Evolutionary conservation across 2,329 filamentous ascomycete species (phyloP), one percentile per base, ranked within the genome.

Genomic region (Colletotrichum lupini): DNA sequence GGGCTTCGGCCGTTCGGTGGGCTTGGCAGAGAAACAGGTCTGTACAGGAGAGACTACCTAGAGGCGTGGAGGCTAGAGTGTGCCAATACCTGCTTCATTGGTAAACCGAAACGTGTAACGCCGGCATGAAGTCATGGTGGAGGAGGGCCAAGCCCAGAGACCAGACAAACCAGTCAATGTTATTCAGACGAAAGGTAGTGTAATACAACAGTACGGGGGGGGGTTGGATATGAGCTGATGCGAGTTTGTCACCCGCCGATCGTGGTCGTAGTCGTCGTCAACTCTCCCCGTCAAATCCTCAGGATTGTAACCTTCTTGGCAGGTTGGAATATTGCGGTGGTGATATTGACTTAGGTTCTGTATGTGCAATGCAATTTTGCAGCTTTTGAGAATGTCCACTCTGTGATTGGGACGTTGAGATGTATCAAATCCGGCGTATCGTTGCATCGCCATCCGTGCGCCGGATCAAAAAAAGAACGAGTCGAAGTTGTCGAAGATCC

Each of bases 61-160:
- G 32, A 12, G 30, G 30, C 30, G 9, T 32, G 30, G 30, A 32
- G 32, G 32, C 32, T n/a, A 52, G 26, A 49, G 24, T 7, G 24
- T 22, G 53, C 16, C 57, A 58, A 65, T 28, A 58, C 35, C 42
- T 70, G 66, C 12, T 6, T 28, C 26, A 46, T 37, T 59, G 55
- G 26, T 56, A 35, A 60, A n/a, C 22, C 60, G 71, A 65, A 73
- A 73, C 67, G 12, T 42, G 56, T 16, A n/a, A 58, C 61, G 46
- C 56, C 56, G 56, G 61, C 37, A 57, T 37, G 42, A 56, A 30
- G 66, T 35, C 26, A 37, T 32, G 24, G 26, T 24, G 32, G 26
- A 32, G 32, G 32, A 32, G 49, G 19, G 32, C 24, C 11, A 53
- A 37, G 32, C 24, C 11, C 22, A 37, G 61, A 64, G 61, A 64